A percentile compares a stretch with the other conserved stretches of the same genome.
phyloP scores from a whole-genome alignment of 2,329 filamentous ascomycete genomes.

The Aspergillus cejpii region DNA sequence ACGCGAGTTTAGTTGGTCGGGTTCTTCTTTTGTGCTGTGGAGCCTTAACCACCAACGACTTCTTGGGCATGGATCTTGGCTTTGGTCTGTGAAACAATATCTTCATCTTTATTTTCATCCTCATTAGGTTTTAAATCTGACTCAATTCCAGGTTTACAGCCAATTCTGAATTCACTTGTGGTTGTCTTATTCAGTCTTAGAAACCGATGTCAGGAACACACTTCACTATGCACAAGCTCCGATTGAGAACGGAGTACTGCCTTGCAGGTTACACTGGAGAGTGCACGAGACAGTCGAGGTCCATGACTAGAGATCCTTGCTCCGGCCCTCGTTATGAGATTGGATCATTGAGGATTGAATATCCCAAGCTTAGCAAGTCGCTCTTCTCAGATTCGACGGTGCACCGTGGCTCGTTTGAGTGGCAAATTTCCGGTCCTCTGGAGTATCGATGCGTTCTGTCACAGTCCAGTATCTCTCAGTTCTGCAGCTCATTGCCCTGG shows the following conservation, averaged over 20 bases:
- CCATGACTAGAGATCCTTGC: constrained; percentile 7
- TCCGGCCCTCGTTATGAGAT: background rate
- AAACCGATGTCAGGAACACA: background rate
- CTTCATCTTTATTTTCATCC: no score
- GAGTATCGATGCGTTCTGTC: no score
- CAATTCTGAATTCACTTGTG: no score
- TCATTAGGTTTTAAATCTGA: background rate
- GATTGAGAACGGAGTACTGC: constrained; percentile 3
- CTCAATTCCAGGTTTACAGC: background rate
- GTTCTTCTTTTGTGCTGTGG: background rate
- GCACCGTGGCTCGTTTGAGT: no score
- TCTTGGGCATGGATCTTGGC: background rate
- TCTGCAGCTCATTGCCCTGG: no score
- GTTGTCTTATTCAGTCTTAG: no score
- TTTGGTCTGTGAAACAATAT: background rate
- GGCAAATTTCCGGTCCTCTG: no score
- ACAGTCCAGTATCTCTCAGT: no score
- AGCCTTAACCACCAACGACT: background rate
- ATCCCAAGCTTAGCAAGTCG: background rate
- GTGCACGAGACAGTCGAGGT: constrained; percentile 16
- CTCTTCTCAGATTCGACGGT: no score
- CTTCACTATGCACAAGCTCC: background rate
- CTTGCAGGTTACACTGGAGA: constrained; percentile 15
- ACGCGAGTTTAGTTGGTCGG: constrained; percentile 19
- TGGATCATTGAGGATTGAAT: background rate